Evolutionary conservation across 2,329 filamentous ascomycete genomes (phyloP).

Genomic region (Fusarium sp.): DNA sequence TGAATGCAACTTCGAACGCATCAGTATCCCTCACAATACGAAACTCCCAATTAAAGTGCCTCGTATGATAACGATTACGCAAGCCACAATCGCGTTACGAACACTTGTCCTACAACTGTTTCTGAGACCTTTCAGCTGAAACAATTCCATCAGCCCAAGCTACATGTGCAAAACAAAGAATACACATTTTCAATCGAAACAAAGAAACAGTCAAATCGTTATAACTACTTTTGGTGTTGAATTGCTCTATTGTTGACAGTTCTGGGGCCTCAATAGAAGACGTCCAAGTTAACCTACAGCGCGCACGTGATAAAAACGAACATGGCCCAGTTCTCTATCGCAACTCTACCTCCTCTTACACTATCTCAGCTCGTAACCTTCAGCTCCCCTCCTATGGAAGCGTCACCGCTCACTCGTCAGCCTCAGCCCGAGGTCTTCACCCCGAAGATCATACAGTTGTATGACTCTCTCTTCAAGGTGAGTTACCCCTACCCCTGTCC

Average conservation of each 20-base stretch:
- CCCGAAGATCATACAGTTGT: constrained; percentile 92
- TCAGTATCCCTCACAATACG: background rate
- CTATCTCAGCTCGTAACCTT: constrained; percentile 21
- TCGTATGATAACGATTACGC: constrained; percentile 18
- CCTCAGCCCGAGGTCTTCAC: constrained; percentile 89
- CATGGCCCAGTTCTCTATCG: constrained; percentile 34
- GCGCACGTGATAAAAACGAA: constrained; percentile 25
- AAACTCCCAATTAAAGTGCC: background rate
- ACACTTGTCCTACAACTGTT: constrained; percentile 21
- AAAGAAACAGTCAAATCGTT: background rate
- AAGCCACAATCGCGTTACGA: constrained; percentile 17
- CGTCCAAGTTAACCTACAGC: constrained; percentile 7
- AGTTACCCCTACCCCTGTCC: background rate
- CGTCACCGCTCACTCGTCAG: constrained; percentile 93
- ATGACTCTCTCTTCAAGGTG: constrained; percentile 84
- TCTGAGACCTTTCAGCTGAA: background rate
- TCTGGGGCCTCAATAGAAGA: constrained; percentile 11
- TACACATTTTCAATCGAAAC: background rate
- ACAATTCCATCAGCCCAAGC: background rate
- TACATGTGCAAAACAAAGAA: background rate
- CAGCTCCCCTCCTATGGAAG: constrained; percentile 71
- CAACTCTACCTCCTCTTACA: constrained; percentile 30
- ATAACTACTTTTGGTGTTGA: background rate
- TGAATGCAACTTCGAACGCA: background rate
- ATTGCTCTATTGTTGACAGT: constrained; percentile 4